These are phyloP conservation scores for Gigaspora rosea DNA, from an alignment of 192 early-diverging fungal genomes.

Conservation along the genomic window DNA sequence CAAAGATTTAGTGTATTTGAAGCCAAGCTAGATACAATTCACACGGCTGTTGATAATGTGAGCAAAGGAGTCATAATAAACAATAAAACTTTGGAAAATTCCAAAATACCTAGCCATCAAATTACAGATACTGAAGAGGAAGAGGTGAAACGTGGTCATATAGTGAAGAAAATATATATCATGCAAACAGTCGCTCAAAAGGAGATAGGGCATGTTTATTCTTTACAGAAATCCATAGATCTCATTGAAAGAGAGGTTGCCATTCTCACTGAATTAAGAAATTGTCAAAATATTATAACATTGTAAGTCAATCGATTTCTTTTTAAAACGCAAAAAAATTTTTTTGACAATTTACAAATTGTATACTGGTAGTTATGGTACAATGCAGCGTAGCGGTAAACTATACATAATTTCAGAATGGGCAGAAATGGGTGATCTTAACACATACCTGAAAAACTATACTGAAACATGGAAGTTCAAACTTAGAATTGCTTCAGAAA, in stretches of 20 bases:
- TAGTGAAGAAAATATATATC: constrained; percentile 8
- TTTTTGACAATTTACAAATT: background rate
- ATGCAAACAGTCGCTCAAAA: constrained; percentile 12
- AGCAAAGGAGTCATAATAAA: background rate
- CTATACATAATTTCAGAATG: constrained; percentile 19
- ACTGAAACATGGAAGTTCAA: background rate
- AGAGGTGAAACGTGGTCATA: background rate
- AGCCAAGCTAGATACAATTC: background rate
- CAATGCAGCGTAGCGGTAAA: background rate
- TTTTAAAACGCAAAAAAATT: too few species aligned
- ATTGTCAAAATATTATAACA: constrained; percentile 23
- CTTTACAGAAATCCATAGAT: background rate
- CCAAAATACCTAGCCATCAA: background rate
- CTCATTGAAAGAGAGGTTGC: constrained; percentile 2
- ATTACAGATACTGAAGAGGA: background rate
- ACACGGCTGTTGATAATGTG: background rate
- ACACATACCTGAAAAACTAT: background rate
- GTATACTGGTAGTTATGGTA: background rate
- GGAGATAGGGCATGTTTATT: background rate
- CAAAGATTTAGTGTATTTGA: background rate
- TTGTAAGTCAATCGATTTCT: background rate
- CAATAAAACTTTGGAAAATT: background rate
- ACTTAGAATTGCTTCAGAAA: background rate
- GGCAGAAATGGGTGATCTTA: constrained; percentile 6
- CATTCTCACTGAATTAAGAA: constrained; percentile 17